phyloP scores from a whole-genome alignment of 805 yeast genomes.

The Candida loeiensis region DNA sequence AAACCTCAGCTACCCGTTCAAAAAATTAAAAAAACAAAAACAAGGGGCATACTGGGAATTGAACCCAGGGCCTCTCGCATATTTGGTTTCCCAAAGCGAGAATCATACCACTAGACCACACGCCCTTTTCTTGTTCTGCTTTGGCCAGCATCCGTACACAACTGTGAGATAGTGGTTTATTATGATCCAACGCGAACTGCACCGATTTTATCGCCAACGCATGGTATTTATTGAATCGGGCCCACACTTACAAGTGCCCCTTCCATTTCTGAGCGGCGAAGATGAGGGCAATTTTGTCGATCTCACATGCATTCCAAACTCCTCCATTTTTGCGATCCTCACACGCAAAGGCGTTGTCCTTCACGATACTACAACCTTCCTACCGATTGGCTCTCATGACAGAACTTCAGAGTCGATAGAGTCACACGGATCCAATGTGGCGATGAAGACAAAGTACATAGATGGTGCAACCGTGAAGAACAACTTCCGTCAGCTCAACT shows the following conservation, averaged over 20 bases:
- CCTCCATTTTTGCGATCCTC: slow-evolving; percentile 25
- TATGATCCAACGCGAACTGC: not conserved
- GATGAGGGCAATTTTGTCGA: slow-evolving; percentile 12
- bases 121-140: slow-evolving; percentile 13
- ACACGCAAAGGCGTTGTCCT: slow-evolving; percentile 28
- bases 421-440: slow-evolving; percentile 45
- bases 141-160: no score
- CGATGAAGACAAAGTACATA: slow-evolving; percentile 36
- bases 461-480: slow-evolving; percentile 31
- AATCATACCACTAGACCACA: slow-evolving; percentile 26
- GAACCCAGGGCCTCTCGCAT: slow-evolving; percentile 62
- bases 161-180: no score
- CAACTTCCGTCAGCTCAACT: slow-evolving; percentile 23
- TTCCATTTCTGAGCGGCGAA: slow-evolving; percentile 13
- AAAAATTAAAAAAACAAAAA: slow-evolving; percentile 7
- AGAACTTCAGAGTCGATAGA: slow-evolving; percentile 43
- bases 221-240: slow-evolving; percentile 39
- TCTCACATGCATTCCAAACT: slow-evolving; percentile 24
- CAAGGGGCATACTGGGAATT: slow-evolving; percentile 50
- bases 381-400: slow-evolving; percentile 47
- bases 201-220: not conserved
- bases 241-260: slow-evolving; percentile 27
- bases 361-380: slow-evolving; percentile 27
- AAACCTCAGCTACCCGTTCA: no score
- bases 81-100: slow-evolving; percentile 27